phyloP scores from a whole-genome alignment of 495 filamentous ascomycete species.

The Hyphodiscus hymeniophilus region DNA sequence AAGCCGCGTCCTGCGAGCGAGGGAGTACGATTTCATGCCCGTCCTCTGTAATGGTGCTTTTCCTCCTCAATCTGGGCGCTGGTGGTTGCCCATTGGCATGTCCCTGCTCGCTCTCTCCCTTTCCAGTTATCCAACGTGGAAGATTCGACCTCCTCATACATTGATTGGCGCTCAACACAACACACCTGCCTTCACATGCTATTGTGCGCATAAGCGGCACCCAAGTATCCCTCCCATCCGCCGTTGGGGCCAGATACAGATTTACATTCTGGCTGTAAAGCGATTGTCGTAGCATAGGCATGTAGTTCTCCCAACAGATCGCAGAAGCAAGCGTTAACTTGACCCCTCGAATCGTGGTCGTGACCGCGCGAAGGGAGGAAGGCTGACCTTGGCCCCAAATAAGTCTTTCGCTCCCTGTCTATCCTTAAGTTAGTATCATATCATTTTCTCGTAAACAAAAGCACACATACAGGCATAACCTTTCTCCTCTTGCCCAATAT shows the following conservation, averaged over 20 bases:
- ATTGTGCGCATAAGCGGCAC: slow-evolving; percentile 71
- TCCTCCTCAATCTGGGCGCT: slow-evolving; percentile 3
- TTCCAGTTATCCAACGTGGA: slow-evolving; percentile 20
- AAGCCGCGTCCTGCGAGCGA: background rate
- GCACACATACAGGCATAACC: slow-evolving; percentile 67
- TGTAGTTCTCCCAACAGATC: slow-evolving; percentile 97
- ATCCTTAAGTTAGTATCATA: background rate
- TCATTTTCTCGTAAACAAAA: background rate
- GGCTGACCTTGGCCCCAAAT: slow-evolving; percentile 87
- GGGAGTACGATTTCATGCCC: slow-evolving; percentile 34
- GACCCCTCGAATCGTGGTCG: slow-evolving; percentile 69
- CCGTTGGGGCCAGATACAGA: slow-evolving; percentile 86
- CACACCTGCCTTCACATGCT: slow-evolving; percentile 71
- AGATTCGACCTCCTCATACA: slow-evolving; percentile 40
- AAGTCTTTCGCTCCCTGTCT: slow-evolving; percentile 72
- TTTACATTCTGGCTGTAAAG: slow-evolving; percentile 90
- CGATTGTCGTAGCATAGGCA: slow-evolving; percentile 75
- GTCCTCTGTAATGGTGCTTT: slow-evolving; percentile 25
- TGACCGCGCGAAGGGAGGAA: slow-evolving; percentile 71
- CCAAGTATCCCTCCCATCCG: slow-evolving; percentile 82
- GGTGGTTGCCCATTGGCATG: background rate
- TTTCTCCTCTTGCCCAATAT: slow-evolving; percentile 83
- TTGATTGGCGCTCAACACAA: slow-evolving; percentile 85
- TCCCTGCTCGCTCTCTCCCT: background rate
- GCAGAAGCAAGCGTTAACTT: slow-evolving; percentile 72